Evolutionary conservation across 148 eudicot species (phyloP).

Genomic region (Fallopia convolvulus): DNA sequence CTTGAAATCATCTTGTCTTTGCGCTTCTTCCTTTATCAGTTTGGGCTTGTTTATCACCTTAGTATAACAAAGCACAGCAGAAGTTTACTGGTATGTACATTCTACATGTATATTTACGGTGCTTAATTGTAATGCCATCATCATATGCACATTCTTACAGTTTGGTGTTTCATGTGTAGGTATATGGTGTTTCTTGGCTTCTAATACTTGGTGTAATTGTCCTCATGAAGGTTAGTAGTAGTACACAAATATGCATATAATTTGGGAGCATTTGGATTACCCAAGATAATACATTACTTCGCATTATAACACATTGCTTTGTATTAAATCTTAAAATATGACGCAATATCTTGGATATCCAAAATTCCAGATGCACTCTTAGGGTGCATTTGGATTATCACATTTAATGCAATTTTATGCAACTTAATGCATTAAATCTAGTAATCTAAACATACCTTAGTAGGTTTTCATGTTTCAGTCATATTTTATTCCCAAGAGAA

Average conservation of each 20-base stretch:
- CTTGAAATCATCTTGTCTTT: slow-evolving; percentile 48
- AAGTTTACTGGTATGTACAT: slow-evolving; percentile 38
- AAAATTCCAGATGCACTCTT: too few relatives aligned
- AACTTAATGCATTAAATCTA: too few relatives aligned
- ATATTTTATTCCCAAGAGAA: background rate
- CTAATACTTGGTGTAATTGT: slow-evolving; percentile 36
- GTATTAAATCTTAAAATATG: too few relatives aligned
- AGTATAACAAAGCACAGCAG: slow-evolving; percentile 24
- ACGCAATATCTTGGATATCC: too few relatives aligned
- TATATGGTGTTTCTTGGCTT: slow-evolving; percentile 65
- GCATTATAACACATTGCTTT: too few relatives aligned
- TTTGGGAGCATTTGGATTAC: background rate
- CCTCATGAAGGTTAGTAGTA: slow-evolving; percentile 46
- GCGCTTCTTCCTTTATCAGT: slow-evolving; percentile 62
- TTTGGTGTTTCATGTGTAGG: slow-evolving; percentile 27
- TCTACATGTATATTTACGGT: background rate
- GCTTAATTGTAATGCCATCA: background rate
- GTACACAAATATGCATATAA: background rate
- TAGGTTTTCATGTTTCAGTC: background rate
- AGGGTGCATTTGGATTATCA: too few relatives aligned
- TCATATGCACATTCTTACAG: background rate
- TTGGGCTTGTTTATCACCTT: slow-evolving; percentile 62
- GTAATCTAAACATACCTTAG: background rate
- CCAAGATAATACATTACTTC: too few relatives aligned
- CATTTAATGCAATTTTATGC: too few relatives aligned